Evolutionary conservation across 2,329 filamentous ascomycete genomes (phyloP), one percentile per base, ranked within the genome.

Genomic region (Exophiala lecanii-corni): DNA sequence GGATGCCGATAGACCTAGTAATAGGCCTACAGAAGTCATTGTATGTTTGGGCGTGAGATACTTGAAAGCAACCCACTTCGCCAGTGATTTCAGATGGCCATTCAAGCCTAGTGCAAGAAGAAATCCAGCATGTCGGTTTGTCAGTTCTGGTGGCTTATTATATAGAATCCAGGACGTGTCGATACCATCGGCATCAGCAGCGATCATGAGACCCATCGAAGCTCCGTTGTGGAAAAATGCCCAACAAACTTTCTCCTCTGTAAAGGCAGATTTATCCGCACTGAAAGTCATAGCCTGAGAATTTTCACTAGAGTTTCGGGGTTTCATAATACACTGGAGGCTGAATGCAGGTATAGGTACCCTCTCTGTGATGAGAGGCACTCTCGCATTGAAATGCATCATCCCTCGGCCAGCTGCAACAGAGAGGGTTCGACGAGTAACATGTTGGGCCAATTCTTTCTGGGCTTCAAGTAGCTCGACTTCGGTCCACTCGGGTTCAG

Each of bases 141-240:
- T 96, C 10, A 96, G 74, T 40, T 98, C 92, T 26, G 81, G 77
- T 0, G 92, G 91, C 61, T 95, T 96, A 69, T 98, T 98, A 73
- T 94, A 98, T 23, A 96, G 76, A 54, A 98, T 96, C 94, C 94
- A 98, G 0, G 91, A 97, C 0, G 89, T 96, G 60, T 98, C 92
- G 50, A 98, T 97, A 3, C 91, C 91, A 58, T 88, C 88, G 3
- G 89, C 91, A 43, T 87, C 78, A 9, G 82, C 84, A 4, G 92
- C 95, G 39, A 98, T 94, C 44, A 89, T 86, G 18, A 98, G 69
- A 2, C 92, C 92, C 17, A 86, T 87, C n/a, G 91, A 85, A 20
- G 94, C 91, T 5, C 92, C 92, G 45, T 94, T 88, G 62, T 98
- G 92, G 66, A 98, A 98, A 66, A 96, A 98, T 1, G 91, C 89